Evolutionary conservation across 192 early-diverging fungal species (phyloP), one percentile per base, ranked within the genome.

Genomic region (Umbelopsis sp.): DNA sequence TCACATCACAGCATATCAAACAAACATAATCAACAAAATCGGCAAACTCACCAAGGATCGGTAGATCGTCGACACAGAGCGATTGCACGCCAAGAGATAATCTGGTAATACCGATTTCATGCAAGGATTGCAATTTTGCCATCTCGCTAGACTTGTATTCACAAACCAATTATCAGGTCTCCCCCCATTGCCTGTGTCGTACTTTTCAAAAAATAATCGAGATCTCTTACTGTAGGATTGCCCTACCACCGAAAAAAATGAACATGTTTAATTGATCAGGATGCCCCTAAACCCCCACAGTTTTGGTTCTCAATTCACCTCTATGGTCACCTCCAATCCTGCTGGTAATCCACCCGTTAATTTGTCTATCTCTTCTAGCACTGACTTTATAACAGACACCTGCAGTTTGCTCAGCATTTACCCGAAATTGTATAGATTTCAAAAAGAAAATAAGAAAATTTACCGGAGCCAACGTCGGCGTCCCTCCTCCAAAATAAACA

Each of bases 401-500:
- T 84, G 41, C 21, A 41, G 22, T 21, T 46, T 61, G 33, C 3
- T 2, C 21, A 58, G 0, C 2, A 30, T 49, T 49, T 21, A 51
- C 18, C 18, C 20, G 41, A 46, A 9, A 20, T 30, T 30, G 27
- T 3, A 3, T 30, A 30, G 27, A 30, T 30, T 3, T 30, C 27
- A 1, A 30, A 30, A 30, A 21, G 15, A 10, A 33, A 13, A 4
- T 44, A 6, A 10, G 50, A 9, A 41, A 1, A 49, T 49, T 48
- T 48, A 41, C 47, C 44, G 37, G 27, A 13, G 35, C 48, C 27
- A 49, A 52, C 11, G 55, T 87, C 33, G 85, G 85, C 13, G 85
- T 87, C 0, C 85, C 85, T 25, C 85, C 85, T 47, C 85, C 85
- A 76, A 87, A 87, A 68, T 87, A 87, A 11, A 87, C 47, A 21